Conservation (phyloP, 768 basidiomycete species). For the Suillus sp. region DNA sequence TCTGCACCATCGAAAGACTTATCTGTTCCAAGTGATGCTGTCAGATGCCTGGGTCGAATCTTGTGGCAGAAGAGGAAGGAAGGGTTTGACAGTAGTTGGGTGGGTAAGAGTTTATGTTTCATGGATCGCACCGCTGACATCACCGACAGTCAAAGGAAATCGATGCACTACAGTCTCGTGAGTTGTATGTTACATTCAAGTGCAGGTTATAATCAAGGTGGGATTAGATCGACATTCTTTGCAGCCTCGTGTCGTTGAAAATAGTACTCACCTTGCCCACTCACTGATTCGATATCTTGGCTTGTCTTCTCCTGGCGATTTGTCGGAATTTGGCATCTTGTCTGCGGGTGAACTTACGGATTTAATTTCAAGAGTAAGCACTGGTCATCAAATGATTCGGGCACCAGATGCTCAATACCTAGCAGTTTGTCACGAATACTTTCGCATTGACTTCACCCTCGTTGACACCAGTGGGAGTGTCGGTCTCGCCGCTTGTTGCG, state of each 20-base stretch:
- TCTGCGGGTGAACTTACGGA: constrained; percentile 67
- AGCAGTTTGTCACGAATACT: constrained; percentile 88
- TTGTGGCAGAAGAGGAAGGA: constrained; percentile 64
- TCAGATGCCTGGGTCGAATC: constrained; percentile 77
- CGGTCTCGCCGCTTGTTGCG: constrained; percentile 79
- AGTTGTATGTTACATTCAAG: constrained; percentile 27
- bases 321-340: constrained; percentile 56
- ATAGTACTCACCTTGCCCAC: constrained; percentile 72
- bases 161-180: constrained; percentile 76
- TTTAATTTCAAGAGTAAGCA: constrained; percentile 68
- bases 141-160: constrained; percentile 58
- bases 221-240: constrained; percentile 58
- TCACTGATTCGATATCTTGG: constrained; percentile 72
- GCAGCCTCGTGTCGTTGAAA: constrained; percentile 48
- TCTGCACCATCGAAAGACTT: constrained; percentile 49
- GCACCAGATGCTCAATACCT: background rate
- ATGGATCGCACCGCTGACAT: constrained; percentile 7
- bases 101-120: constrained; percentile 34
- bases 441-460: constrained; percentile 82
- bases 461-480: constrained; percentile 79
- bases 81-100: constrained; percentile 59
- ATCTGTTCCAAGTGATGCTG: constrained; percentile 70
- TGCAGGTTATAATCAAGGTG: constrained; percentile 6
- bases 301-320: constrained; percentile 57
- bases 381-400: background rate